Base-by-base conservation (phyloP, 2,329 filamentous ascomycete genomes). In the Orbilia ellipsospora region DNA sequence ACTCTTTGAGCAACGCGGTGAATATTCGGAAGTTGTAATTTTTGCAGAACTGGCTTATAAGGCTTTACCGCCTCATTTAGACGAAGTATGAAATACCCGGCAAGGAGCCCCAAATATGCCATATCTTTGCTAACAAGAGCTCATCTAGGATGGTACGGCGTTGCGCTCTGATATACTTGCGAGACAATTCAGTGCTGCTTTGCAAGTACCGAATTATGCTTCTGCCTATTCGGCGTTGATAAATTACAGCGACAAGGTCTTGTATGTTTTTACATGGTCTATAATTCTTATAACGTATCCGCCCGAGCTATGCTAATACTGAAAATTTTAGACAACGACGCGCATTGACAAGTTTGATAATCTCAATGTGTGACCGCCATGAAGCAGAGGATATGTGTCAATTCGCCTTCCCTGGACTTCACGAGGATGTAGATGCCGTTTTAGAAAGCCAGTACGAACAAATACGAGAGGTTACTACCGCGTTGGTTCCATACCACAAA, bases 1-100 rank as follows among this genome's bases (percentile, higher is more conserved):
- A 18, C 86, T 99, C 0, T 98, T 92, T 80, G 94, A 97, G 81
- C 88, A 88, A 78, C 87, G 88, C 51, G 91, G 90, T 78, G 89
- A 90, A 0, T 92, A 92, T 81, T 91, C 92, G 1, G 92, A 91
- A 80, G 92, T 96, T 48, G 88, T 93, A 4, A 78, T 97, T 97
- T 66, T 84, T 90, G 92, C 45, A 2, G 75, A 70, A 15, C 31
- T 68, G 18, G 75, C 65, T 2, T 69, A 66, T 28, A 8, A 76
- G 26, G 65, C 66, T 13, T 40, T 70, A 15, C 48, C 62, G 12
- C 12, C 26, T 18, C 51, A 42, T 64, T 50, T 77, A 8, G 74
- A 68, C n/a, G 72, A 77, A 20, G 56, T 67, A 67, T 31, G 55
- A 13, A 45, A 20, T n/a, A 18, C 26, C 48, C 18, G 7, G n/a